Evolutionary conservation across 306 rosid species (phyloP).

Genomic region (Lathyrus sativus): DNA sequence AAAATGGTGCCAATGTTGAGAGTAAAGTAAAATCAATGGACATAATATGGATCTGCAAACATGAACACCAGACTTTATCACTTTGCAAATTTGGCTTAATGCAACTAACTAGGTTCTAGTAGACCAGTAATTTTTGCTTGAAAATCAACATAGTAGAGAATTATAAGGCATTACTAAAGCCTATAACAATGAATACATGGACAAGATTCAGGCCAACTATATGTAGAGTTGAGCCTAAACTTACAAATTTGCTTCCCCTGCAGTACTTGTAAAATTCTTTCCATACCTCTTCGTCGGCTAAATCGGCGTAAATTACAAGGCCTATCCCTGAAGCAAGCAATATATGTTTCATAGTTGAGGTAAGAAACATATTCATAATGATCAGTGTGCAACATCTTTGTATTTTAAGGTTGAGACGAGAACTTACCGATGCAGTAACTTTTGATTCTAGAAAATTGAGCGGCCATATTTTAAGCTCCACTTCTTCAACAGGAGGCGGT

Average conservation of each 20-base stretch:
- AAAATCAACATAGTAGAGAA: conserved; percentile 19
- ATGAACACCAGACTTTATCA: conserved; percentile 14
- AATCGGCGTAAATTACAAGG: conserved; percentile 59
- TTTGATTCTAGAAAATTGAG: conserved; percentile 83
- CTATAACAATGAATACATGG: not conserved
- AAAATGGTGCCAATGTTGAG: conserved; percentile 95
- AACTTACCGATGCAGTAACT: conserved; percentile 73
- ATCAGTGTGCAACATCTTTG: conserved; percentile 14
- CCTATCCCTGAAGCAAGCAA: conserved; percentile 77
- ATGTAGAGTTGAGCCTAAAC: conserved; percentile 36
- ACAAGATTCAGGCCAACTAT: not conserved
- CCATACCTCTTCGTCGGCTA: conserved; percentile 67
- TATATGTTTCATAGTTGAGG: conserved; percentile 55
- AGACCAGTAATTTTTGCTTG: conserved; percentile 24
- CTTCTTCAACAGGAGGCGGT: conserved; percentile 77
- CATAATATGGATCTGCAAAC: conserved; percentile 70
- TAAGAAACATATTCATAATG: conserved; percentile 40
- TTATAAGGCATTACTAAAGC: conserved; percentile 7
- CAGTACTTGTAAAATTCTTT: conserved; percentile 81
- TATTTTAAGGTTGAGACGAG: conserved; percentile 22
- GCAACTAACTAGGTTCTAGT: conserved; percentile 12
- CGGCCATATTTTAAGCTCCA: conserved; percentile 75
- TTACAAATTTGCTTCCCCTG: conserved; percentile 88
- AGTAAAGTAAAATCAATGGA: conserved; percentile 76
- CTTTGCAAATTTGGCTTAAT: conserved; percentile 22